Evolutionary conservation across 345 rosid genomes (phyloP), one percentile per base, ranked within the genome.

Genomic region (Heritiera littoralis): DNA sequence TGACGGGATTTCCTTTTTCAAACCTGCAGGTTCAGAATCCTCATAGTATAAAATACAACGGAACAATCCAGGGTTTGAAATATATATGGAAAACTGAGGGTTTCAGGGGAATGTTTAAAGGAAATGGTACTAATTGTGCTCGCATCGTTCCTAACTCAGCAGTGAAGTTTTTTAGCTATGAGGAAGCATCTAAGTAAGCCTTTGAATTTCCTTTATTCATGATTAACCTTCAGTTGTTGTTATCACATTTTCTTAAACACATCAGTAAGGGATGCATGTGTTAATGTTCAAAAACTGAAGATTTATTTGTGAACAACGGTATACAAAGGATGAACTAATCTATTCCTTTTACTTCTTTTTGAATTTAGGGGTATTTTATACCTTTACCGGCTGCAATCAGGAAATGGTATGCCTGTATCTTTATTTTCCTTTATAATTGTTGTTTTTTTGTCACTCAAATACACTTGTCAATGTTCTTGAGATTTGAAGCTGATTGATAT

Each of bases 101-200:
- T 75, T 83, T 92, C 23, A 86, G 93, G 77, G 98, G 97, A 55
- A 6, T 94, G 88, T 91, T 94, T 79, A 94, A 90, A 88, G 94
- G 97, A 59, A 90, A 90, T 85, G 97, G 92, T 80, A 90, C 97
- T 59, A 89, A 92, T 76, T 92, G 94, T 73, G 97, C 92, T 77
- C 91, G 94, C 41, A 94, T 92, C 76, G 81, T 94, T 72, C 98
- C 98, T 41, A 94, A 94, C 83, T 94, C 97, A 9, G 98, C 98
- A 9, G 97, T 94, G 85, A 92, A 94, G 86, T 94, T 94, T 83
- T 94, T 92, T 66, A 94, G 98, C 85, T 94, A 94, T 41, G 98
- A 94, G 89, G 94, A 94, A 85, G 98, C 97, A 46, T 94, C 98
- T 46, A 87, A 83, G 98, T 92, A 88, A 71, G 89, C 14, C 58